phyloP scores from a whole-genome alignment of 176 grass and related monocot species.

The Hsuehochloa calcarea region DNA sequence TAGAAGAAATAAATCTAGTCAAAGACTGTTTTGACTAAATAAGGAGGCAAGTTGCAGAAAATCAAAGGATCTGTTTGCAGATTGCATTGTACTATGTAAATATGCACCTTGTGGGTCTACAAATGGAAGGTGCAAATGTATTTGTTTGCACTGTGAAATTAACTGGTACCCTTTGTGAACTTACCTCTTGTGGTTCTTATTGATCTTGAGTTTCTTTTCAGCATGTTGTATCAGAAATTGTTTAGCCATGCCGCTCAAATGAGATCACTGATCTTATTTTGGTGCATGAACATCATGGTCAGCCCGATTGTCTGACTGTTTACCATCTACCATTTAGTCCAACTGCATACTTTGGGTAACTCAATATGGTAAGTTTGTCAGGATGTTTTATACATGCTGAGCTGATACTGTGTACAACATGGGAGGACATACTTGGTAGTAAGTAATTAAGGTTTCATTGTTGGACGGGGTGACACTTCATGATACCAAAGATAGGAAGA shows the following conservation, averaged over 20 bases:
- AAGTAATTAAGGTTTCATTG: background rate
- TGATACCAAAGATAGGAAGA: slow-evolving; percentile 90
- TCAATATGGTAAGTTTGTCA: slow-evolving; percentile 79
- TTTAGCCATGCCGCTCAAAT: slow-evolving; percentile 71
- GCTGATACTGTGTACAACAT: background rate
- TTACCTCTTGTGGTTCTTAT: background rate
- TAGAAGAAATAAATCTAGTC: too few relatives aligned
- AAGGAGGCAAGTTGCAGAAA: too few relatives aligned
- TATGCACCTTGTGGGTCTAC: too few relatives aligned
- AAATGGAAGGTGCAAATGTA: too few relatives aligned
- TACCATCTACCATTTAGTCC: slow-evolving; percentile 84
- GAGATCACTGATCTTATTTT: slow-evolving; percentile 87
- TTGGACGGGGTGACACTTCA: slow-evolving; percentile 74
- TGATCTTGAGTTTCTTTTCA: background rate
- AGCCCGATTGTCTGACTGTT: slow-evolving; percentile 85
- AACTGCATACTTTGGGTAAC: slow-evolving; percentile 88
- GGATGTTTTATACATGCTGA: background rate
- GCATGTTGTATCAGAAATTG: slow-evolving; percentile 85
- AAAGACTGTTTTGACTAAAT: too few relatives aligned
- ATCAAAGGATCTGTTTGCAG: too few relatives aligned
- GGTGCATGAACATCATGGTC: slow-evolving; percentile 88
- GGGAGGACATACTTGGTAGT: background rate
- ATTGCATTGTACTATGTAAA: too few relatives aligned
- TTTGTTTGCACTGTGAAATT: too few relatives aligned
- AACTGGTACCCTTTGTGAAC: too few relatives aligned